Conservation (phyloP, 2,329 filamentous ascomycete species). For the Sporothrix brasiliensis region DNA sequence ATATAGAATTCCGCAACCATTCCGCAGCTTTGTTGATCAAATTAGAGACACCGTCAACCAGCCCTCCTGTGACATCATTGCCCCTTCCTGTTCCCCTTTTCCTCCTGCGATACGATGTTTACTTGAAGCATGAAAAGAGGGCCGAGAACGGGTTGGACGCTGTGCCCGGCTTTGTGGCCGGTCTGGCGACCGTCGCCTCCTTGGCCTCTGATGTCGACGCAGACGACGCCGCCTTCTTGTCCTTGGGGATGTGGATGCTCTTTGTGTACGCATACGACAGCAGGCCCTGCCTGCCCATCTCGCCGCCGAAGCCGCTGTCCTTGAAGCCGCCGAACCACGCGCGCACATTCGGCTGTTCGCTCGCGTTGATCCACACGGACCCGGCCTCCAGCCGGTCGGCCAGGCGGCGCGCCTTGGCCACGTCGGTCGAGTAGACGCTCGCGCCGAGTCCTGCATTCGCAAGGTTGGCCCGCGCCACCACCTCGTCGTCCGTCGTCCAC, state of each 20-base stretch:
- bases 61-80: neutral
- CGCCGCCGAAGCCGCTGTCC: constrained; percentile 44
- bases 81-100: neutral
- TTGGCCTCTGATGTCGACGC: neutral
- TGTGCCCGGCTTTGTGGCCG: neutral
- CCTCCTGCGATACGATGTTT: neutral
- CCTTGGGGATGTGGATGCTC: constrained; percentile 42
- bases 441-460: constrained; percentile 58
- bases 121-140: constrained; percentile 26
- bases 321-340: constrained; percentile 43
- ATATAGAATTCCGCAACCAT: neutral
- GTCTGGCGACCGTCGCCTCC: too few relatives aligned
- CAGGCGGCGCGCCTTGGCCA: constrained; percentile 54
- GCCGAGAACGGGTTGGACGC: constrained; percentile 18
- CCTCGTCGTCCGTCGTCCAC: constrained; percentile 64
- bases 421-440: constrained; percentile 60
- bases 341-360: constrained; percentile 41
- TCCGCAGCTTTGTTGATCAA: neutral
- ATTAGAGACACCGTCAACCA: constrained; percentile 3
- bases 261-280: constrained; percentile 43
- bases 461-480: constrained; percentile 59
- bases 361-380: constrained; percentile 61
- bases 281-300: constrained; percentile 44
- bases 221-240: constrained; percentile 6
- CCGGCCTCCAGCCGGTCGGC: constrained; percentile 60